A percentile compares a stretch with the other conserved stretches of the same genome.
phyloP scores from a whole-genome alignment of 352 stramenopile genomes.

The Pythium vanterpoolii region DNA sequence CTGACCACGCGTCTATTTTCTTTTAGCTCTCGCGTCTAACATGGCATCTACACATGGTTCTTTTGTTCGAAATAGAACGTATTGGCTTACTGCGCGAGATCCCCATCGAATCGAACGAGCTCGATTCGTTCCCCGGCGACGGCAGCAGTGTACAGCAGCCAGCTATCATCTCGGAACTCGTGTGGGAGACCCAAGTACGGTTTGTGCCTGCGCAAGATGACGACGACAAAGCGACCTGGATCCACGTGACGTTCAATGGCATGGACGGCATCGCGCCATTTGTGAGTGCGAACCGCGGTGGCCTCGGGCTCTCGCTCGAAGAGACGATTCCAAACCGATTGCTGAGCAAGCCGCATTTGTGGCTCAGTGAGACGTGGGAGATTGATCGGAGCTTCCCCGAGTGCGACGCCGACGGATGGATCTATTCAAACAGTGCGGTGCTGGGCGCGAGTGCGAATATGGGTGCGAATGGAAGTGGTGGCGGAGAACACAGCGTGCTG shows the following conservation, averaged over 20 bases:
- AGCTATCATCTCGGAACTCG: constrained; percentile 23
- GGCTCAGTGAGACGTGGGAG: constrained; percentile 61
- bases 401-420: constrained; percentile 68
- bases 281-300: constrained; percentile 62
- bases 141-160: constrained; percentile 18
- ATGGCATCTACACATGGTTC: background rate
- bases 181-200: constrained; percentile 25
- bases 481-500: constrained; percentile 8
- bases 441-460: no score
- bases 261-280: constrained; percentile 42
- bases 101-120: constrained; percentile 16
- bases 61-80: constrained; percentile 33
- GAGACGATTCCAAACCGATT: constrained; percentile 62
- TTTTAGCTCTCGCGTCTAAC: background rate
- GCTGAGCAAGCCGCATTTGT: constrained; percentile 70
- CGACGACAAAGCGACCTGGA: constrained; percentile 24
- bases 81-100: constrained; percentile 50
- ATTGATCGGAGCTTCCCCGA: constrained; percentile 45
- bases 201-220: background rate
- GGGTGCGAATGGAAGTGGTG: background rate
- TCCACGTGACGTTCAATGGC: constrained; percentile 37
- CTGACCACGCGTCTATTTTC: background rate
- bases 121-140: constrained; percentile 4
- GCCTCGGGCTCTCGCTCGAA: constrained; percentile 46
- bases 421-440: constrained; percentile 34